These are phyloP conservation scores for Hyaloscypha hepaticicola DNA, from an alignment of 495 filamentous ascomycete species.

Conservation along the genomic window DNA sequence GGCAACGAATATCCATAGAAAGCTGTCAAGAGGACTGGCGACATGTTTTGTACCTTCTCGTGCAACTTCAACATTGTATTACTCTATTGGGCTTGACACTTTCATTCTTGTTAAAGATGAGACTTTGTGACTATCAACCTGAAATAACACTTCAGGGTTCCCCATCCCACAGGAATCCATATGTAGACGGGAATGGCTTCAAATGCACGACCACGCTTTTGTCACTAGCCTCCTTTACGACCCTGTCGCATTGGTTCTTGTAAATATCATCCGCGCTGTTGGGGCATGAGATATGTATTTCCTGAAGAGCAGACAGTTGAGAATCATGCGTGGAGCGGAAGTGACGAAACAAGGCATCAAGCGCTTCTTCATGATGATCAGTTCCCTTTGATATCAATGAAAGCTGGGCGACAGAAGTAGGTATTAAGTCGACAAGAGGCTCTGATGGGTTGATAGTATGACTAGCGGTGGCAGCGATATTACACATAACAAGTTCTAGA, in stretches of 20 bases:
- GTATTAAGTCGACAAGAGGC: slow-evolving; percentile 32
- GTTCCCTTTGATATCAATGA: slow-evolving; percentile 30
- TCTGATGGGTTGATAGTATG: slow-evolving; percentile 26
- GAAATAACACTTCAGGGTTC: not conserved
- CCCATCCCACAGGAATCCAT: slow-evolving; percentile 1
- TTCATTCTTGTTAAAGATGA: slow-evolving; percentile 8
- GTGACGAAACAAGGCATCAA: slow-evolving; percentile 16
- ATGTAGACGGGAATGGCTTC: not conserved
- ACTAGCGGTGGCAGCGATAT: slow-evolving; percentile 27
- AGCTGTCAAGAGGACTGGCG: too few species aligned
- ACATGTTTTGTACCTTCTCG: slow-evolving; percentile 1
- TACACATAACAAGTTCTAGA: slow-evolving; percentile 38
- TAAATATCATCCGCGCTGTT: slow-evolving; percentile 11
- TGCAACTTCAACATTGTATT: slow-evolving; percentile 8
- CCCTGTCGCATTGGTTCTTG: slow-evolving; percentile 10
- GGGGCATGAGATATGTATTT: slow-evolving; percentile 16
- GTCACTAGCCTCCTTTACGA: slow-evolving; percentile 9
- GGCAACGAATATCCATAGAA: too few species aligned
- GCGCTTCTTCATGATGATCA: slow-evolving; percentile 20
- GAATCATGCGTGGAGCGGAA: slow-evolving; percentile 10
- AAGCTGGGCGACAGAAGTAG: slow-evolving; percentile 33
- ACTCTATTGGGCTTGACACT: slow-evolving; percentile 3
- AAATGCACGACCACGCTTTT: slow-evolving; percentile 4
- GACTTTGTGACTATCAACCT: slow-evolving; percentile 6
- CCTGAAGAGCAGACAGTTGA: slow-evolving; percentile 21